Conservation (phyloP, 2,329 filamentous ascomycete species). For the Hypoxylon sp. region DNA sequence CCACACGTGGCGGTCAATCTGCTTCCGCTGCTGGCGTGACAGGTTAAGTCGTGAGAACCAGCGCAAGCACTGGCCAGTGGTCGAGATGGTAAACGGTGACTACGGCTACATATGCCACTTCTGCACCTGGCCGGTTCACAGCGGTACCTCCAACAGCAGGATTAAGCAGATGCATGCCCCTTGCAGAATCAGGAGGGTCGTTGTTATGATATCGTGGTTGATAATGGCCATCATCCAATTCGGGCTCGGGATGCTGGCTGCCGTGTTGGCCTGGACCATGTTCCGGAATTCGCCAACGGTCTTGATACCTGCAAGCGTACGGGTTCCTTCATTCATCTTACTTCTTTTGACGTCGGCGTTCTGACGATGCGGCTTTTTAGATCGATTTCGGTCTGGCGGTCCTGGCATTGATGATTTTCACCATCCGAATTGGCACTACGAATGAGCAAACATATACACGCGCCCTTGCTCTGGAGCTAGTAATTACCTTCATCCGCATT, state of each 20-base stretch:
- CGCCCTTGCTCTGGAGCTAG: conserved; percentile 49
- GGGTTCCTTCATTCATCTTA: conserved; percentile 22
- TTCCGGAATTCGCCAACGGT: conserved; percentile 47
- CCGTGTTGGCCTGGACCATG: conserved; percentile 51
- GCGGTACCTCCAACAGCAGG: conserved; percentile 41
- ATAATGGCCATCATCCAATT: conserved; percentile 54
- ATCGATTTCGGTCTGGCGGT: conserved; percentile 53
- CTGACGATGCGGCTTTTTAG: conserved; percentile 43
- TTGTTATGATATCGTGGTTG: conserved; percentile 50
- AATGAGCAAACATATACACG: conserved; percentile 50
- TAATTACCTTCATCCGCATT: conserved; percentile 52
- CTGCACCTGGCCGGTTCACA: conserved; percentile 53
- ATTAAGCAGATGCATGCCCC: conserved; percentile 48
- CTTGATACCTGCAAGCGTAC: conserved; percentile 51
- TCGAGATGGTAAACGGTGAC: conserved; percentile 50
- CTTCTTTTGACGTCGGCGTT: conserved; percentile 11
- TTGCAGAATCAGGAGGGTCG: conserved; percentile 48
- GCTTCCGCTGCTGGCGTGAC: conserved; percentile 52
- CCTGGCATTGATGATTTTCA: conserved; percentile 49
- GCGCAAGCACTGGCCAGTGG: conserved; percentile 52
- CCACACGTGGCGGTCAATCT: conserved; percentile 51
- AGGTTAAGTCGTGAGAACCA: conserved; percentile 48
- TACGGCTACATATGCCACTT: conserved; percentile 54
- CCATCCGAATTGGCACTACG: conserved; percentile 48
- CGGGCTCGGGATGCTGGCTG: conserved; percentile 51